Evolutionary conservation across 2,329 filamentous ascomycete species (phyloP).

Genomic region (Fusarium sp.): DNA sequence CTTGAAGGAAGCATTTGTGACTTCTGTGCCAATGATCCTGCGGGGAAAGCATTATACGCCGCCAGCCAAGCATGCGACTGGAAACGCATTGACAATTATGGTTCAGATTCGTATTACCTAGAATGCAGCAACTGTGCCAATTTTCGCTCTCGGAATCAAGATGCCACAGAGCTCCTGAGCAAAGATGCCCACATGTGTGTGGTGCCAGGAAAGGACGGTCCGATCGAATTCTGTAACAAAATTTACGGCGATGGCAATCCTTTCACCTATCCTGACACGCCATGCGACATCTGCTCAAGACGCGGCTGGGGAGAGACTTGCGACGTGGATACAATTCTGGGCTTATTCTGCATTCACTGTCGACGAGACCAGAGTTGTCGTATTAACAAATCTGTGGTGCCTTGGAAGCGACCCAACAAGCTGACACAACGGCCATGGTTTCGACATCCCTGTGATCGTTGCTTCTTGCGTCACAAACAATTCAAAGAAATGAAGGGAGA

Average conservation of each 20-base stretch:
- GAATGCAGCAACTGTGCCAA: constrained; percentile 38
- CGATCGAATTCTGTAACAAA: constrained; percentile 7
- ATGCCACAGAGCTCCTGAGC: neutral
- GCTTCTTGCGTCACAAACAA: neutral
- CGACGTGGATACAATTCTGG: constrained; percentile 30
- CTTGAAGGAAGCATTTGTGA: constrained; percentile 1
- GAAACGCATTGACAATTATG: neutral
- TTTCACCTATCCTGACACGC: neutral
- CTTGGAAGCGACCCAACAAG: constrained; percentile 4
- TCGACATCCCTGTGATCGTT: constrained; percentile 36
- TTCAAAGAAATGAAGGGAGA: neutral
- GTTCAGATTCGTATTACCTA: neutral
- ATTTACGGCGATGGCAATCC: constrained; percentile 26
- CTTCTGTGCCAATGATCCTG: constrained; percentile 24
- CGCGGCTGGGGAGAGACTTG: neutral
- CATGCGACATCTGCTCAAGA: constrained; percentile 4
- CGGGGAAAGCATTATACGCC: constrained; percentile 1
- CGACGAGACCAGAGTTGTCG: neutral
- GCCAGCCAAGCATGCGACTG: neutral
- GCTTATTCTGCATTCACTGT: constrained; percentile 28
- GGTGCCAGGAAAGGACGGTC: neutral
- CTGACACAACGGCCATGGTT: constrained; percentile 21
- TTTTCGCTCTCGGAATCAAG: constrained; percentile 13
- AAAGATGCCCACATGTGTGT: constrained; percentile 3
- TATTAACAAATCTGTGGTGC: neutral